Evolutionary conservation across 768 basidiomycete genomes (phyloP), one percentile per base, ranked within the genome.

Genomic region (Xerocomus spinulosus): DNA sequence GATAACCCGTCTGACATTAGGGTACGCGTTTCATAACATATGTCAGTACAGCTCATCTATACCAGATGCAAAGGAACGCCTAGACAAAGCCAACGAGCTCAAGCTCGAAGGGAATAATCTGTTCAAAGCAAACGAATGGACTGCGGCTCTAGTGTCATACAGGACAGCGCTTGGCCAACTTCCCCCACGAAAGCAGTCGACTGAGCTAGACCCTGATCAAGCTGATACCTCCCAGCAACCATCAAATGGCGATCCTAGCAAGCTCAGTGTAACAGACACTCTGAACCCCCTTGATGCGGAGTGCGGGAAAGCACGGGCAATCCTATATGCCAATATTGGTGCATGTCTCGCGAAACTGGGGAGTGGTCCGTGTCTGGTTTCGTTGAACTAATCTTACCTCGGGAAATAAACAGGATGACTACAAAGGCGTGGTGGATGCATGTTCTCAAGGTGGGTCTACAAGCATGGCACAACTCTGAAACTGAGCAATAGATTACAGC

Each of bases 321-420:
- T 89, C 14, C 63, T 94, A 55, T 79, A 87, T 62, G 84, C 87
- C n/a, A 97, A 97, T 61, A 82, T 95, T 32, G 92, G 78, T 0
- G 93, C 92, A 43, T 94, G 92, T 57, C 73, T 83, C 61, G 74
- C 88, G 5, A 89, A 90, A 59, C 66, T 89, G 66, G 92, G 89
- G 58, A 60, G 83, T 58, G 17, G 20, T 29, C 44, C 25, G 25
- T 35, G 48, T 47, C 20, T 13, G 9, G 36, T 34, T 9, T 28
- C n/a, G n/a, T 42, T 23, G 41, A n/a, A 2, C 37, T 34, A 26
- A 29, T 33, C 40, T 50, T 21, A 46, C 46, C 48, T 20, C 9
- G 42, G 13, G 38, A 45, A 42, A 45, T 30, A 39, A 9, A 7
- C 55, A 92, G 89, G 81, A 77, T 32, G 84, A 92, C 37, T 77